A percentile compares a stretch with the other conserved stretches of the same genome.
These are phyloP conservation scores for Coffea eugenioides DNA, from an alignment of 257 asterid genomes.

Conservation along the genomic window DNA sequence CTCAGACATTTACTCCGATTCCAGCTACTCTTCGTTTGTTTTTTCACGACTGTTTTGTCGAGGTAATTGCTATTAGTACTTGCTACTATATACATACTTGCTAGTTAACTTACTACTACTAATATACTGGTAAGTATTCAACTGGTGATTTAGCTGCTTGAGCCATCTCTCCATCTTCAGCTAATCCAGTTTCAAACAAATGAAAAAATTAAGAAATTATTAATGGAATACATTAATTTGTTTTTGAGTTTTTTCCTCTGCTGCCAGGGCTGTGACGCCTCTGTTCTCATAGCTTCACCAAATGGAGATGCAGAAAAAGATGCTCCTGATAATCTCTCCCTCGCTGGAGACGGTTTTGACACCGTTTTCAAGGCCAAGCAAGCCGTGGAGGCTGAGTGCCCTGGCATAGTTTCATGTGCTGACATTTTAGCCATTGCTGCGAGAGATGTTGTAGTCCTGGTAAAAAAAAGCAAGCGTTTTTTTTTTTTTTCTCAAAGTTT, in stretches of 20 bases:
- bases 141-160: too few relatives aligned
- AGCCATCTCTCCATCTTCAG: too few relatives aligned
- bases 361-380: slow-evolving; percentile 61
- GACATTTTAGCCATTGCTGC: slow-evolving; percentile 68
- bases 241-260: background rate
- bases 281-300: slow-evolving; percentile 60
- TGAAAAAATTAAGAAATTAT: too few relatives aligned
- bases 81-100: too few relatives aligned
- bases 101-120: too few relatives aligned
- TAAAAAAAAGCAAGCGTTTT: background rate
- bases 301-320: slow-evolving; percentile 63
- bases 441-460: slow-evolving; percentile 63
- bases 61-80: slow-evolving; percentile 28
- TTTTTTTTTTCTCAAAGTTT: too few relatives aligned
- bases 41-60: slow-evolving; percentile 77
- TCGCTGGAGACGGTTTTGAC: slow-evolving; percentile 82
- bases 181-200: background rate
- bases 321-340: slow-evolving; percentile 57
- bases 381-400: slow-evolving; percentile 74
- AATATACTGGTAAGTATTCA: too few relatives aligned
- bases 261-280: slow-evolving; percentile 75
- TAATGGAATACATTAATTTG: too few relatives aligned
- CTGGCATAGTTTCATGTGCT: slow-evolving; percentile 65
- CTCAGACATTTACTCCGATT: slow-evolving; percentile 53
- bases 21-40: slow-evolving; percentile 74